Conservation (phyloP, 768 basidiomycete genomes). For the Russula dissimulans region DNA sequence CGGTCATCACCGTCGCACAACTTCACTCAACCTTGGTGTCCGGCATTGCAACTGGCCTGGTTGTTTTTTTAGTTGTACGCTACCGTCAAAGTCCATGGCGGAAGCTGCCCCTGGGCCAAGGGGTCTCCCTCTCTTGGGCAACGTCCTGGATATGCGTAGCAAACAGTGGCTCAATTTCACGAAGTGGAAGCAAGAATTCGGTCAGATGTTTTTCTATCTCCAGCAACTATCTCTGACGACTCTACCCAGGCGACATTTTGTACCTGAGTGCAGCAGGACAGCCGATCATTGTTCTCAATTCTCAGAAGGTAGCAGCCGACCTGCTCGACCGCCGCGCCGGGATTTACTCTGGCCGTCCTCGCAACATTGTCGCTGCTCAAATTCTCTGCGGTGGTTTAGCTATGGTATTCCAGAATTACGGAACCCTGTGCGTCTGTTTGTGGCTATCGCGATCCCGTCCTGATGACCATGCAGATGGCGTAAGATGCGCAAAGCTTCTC, state of each 20-base stretch:
- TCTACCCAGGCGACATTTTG: constrained; percentile 14
- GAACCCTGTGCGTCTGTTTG: constrained; percentile 4
- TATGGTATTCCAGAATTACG: constrained; percentile 14
- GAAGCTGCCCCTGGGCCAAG: constrained; percentile 14
- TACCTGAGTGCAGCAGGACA: constrained; percentile 18
- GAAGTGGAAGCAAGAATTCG: constrained; percentile 13
- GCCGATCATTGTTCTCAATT: constrained; percentile 22
- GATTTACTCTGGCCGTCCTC: constrained; percentile 17
- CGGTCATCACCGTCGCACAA: background rate
- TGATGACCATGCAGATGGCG: constrained; percentile 14
- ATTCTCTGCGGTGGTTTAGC: constrained; percentile 14
- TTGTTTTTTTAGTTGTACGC: background rate
- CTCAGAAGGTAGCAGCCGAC: constrained; percentile 21
- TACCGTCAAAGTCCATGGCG: constrained; percentile 18
- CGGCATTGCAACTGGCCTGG: background rate
- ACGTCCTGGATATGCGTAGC: constrained; percentile 9
- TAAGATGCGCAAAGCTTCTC: constrained; percentile 13
- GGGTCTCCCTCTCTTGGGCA: constrained; percentile 14
- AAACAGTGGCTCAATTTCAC: constrained; percentile 17
- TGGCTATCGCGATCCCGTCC: background rate
- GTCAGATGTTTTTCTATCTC: background rate
- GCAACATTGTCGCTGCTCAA: constrained; percentile 14
- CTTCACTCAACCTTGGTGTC: background rate
- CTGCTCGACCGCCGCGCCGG: constrained; percentile 20
- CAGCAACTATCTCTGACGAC: background rate